phyloP scores from a whole-genome alignment of 805 yeast genomes.

The Maudiozyma serrabonitensis region DNA sequence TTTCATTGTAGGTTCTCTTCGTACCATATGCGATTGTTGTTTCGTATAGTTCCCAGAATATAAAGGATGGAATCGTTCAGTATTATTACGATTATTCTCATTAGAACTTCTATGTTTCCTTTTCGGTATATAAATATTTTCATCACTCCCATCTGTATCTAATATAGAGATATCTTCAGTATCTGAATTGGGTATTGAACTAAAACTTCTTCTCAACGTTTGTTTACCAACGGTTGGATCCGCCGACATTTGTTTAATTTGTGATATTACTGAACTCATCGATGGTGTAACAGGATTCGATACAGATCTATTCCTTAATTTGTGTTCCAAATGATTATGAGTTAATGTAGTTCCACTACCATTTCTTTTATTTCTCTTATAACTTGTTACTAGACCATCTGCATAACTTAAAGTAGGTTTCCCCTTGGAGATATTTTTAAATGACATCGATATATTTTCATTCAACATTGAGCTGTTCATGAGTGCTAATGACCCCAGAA shows the following conservation, averaged over 20 bases:
- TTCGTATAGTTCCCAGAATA: background rate
- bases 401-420: background rate
- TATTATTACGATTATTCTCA: background rate
- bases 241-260: constrained; percentile 7
- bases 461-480: background rate
- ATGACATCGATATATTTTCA: constrained; percentile 1
- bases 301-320: background rate
- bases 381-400: background rate
- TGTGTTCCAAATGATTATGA: background rate
- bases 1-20: constrained; percentile 4
- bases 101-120: background rate
- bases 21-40: no score
- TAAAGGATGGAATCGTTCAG: background rate
- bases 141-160: background rate
- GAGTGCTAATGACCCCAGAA: background rate
- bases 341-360: no score
- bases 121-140: background rate
- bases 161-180: no score
- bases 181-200: background rate
- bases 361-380: background rate
- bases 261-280: constrained; percentile 20
- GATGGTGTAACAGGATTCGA: constrained; percentile 15
- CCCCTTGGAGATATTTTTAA: constrained; percentile 1
- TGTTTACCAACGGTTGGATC: background rate
- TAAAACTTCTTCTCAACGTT: background rate